Evolutionary conservation across 1,139 yeast genomes (phyloP), one percentile per base, ranked within the genome.

Genomic region (Nadsonia starkeyi-henricii): DNA sequence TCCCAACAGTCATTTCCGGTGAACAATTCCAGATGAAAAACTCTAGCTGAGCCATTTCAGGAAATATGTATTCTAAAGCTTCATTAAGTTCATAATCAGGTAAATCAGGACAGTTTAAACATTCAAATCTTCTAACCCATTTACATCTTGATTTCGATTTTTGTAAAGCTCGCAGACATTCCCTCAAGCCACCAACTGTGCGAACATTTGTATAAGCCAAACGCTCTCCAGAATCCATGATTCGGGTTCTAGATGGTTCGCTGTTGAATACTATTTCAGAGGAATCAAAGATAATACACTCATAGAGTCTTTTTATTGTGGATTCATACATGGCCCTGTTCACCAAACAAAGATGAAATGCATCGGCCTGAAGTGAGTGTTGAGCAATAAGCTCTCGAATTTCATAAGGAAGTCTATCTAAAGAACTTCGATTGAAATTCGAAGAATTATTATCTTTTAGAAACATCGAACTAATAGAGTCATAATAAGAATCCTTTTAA

Each of bases 321-420:
- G 58, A 52, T 20, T 52, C 50, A 49, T 57, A 54, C 21, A 57
- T 44, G 20, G 46, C 46, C 44, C 43, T 41, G 37, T 51, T 53
- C 7, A 53, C 50, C 39, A 57, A 41, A 42, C 55, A 52, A 4
- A 57, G 50, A 37, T 55, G 60, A 48, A 57, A 57, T 12, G 60
- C 60, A 44, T 57, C 60, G 21, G 57, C 53, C 45, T 57, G 60
- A 9, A 46, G 47, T 43, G 58, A 57, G 19, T 55, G 46, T 43
- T 53, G 53, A 1, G 58, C 57, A 36, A 57, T 55, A 15, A 49
- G 47, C 39, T 47, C 50, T 20, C 58, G 47, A 7, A 57, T 47
- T 42, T 57, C 60, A 41, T 51, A 72, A 65, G 78, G 73, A 68
- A 65, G 70, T 67, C 57, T 73, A 30, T 41, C 45, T 43, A 33